Evolutionary conservation across 1,139 yeast genomes (phyloP).

Genomic region (Hansenula lynferdii): DNA sequence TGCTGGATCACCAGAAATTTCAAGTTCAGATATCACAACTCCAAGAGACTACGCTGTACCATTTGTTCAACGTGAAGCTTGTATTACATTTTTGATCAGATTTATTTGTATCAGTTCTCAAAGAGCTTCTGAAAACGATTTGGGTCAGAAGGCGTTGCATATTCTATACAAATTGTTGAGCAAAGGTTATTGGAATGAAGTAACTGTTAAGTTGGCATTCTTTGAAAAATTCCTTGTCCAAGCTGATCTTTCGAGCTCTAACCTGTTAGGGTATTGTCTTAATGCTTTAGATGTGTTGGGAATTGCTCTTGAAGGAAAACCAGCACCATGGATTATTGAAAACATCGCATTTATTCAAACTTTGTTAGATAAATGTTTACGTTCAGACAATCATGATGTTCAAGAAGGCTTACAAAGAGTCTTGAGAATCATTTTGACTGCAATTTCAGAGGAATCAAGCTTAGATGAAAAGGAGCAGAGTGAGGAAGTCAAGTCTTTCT

Average conservation of each 20-base stretch:
- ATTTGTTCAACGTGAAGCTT: slow-evolving; percentile 79
- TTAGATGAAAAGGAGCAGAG: slow-evolving; percentile 50
- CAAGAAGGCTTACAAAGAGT: slow-evolving; percentile 81
- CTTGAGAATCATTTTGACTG: slow-evolving; percentile 56
- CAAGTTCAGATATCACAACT: slow-evolving; percentile 20
- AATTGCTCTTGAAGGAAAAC: slow-evolving; percentile 78
- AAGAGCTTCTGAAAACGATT: slow-evolving; percentile 76
- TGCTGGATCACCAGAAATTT: slow-evolving; percentile 13
- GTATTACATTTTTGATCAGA: slow-evolving; percentile 85
- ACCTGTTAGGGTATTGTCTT: slow-evolving; percentile 64
- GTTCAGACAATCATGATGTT: slow-evolving; percentile 78
- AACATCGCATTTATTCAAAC: slow-evolving; percentile 66
- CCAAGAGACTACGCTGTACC: slow-evolving; percentile 53
- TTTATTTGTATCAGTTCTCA: slow-evolving; percentile 86
- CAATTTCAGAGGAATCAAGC: slow-evolving; percentile 43
- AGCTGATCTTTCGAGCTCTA: slow-evolving; percentile 63
- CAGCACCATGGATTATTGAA: slow-evolving; percentile 69
- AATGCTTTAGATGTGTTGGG: slow-evolving; percentile 89
- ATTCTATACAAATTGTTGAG: slow-evolving; percentile 70
- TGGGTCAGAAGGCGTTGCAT: slow-evolving; percentile 77
- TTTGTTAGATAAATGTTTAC: slow-evolving; percentile 75
- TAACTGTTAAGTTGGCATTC: slow-evolving; percentile 73
- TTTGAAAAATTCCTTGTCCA: slow-evolving; percentile 83
- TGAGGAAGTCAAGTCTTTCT: slow-evolving; percentile 58
- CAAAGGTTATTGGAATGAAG: slow-evolving; percentile 80